Conservation (phyloP, 2,329 filamentous ascomycete species). For the Raffaelea arxii region DNA sequence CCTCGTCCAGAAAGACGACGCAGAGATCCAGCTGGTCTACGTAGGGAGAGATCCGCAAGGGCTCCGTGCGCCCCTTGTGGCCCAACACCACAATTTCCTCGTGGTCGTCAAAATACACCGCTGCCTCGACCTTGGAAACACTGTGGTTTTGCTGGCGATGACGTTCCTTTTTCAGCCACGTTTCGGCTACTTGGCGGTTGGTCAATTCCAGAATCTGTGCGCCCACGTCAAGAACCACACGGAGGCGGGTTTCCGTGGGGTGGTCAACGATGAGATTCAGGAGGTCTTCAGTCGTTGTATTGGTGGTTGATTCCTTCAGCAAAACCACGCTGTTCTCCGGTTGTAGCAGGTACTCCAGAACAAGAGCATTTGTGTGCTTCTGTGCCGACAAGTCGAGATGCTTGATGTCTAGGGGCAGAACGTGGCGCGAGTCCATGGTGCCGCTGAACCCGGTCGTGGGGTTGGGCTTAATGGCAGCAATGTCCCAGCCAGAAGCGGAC, state of each 20-base stretch:
- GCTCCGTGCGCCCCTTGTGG: constrained; percentile 32
- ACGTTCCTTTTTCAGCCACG: constrained; percentile 36
- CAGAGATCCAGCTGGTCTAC: constrained; percentile 45
- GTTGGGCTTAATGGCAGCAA: constrained; percentile 35
- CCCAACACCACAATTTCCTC: constrained; percentile 47
- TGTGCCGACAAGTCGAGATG: constrained; percentile 47
- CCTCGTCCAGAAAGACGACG: constrained; percentile 59
- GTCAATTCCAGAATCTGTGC: constrained; percentile 57
- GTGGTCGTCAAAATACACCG: constrained; percentile 47
- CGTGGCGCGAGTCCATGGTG: constrained; percentile 52
- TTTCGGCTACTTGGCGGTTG: constrained; percentile 42
- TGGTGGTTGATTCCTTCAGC: too few relatives aligned
- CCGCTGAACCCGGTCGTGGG: constrained; percentile 59
- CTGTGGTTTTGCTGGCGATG: too few relatives aligned
- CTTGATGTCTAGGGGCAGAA: constrained; percentile 45
- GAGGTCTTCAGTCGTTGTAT: constrained; percentile 30
- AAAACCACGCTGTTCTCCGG: constrained; percentile 37
- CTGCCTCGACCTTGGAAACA: constrained; percentile 26
- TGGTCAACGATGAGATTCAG: constrained; percentile 32
- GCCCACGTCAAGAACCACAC: constrained; percentile 61
- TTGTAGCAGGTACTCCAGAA: constrained; percentile 48
- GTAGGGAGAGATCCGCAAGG: constrained; percentile 50
- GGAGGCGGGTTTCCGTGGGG: constrained; percentile 26
- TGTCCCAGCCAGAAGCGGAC: constrained; percentile 58
- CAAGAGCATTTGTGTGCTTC: constrained; percentile 57